phyloP scores from a whole-genome alignment of 305 asterid genomes.

The Coffea humblotiana region DNA sequence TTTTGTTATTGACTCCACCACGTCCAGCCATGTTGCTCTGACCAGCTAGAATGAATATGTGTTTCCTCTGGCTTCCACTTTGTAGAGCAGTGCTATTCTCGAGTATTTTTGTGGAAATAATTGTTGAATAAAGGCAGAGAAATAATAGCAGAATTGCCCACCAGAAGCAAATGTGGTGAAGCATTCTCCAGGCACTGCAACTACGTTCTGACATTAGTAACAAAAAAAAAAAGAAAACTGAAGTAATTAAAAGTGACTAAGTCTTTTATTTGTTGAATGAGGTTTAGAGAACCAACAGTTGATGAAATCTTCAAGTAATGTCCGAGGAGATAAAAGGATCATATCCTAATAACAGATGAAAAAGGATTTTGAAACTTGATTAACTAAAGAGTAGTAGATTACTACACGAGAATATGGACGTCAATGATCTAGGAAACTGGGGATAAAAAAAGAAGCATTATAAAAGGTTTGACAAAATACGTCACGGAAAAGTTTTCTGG shows the following conservation, averaged over 20 bases:
- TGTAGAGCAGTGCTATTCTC: not conserved
- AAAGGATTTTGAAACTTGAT: not conserved
- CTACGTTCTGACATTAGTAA: not conserved
- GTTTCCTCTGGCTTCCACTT: not conserved
- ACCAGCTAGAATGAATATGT: conserved; percentile 26
- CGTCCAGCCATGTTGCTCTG: conserved; percentile 31
- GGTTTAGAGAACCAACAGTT: too few relatives aligned
- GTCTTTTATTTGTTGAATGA: not conserved
- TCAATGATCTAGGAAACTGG: too few relatives aligned
- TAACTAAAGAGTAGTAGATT: not conserved
- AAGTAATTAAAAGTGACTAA: not conserved
- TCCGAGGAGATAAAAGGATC: not conserved
- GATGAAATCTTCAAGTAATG: not conserved
- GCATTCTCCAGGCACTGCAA: not conserved
- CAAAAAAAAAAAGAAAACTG: too few relatives aligned
- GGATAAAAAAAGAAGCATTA: too few relatives aligned
- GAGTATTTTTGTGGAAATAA: not conserved
- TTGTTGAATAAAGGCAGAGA: not conserved
- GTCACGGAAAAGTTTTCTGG: too few relatives aligned
- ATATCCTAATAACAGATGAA: not conserved
- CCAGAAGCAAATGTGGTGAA: not conserved
- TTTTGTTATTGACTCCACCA: conserved; percentile 1
- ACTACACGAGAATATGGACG: not conserved
- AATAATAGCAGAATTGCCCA: not conserved
- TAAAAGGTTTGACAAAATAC: too few relatives aligned